Percentiles rank a stretch among this genome's conserved stretches.
Conservation (phyloP, 768 basidiomycete species). For the Xanthoconium stramineum region DNA sequence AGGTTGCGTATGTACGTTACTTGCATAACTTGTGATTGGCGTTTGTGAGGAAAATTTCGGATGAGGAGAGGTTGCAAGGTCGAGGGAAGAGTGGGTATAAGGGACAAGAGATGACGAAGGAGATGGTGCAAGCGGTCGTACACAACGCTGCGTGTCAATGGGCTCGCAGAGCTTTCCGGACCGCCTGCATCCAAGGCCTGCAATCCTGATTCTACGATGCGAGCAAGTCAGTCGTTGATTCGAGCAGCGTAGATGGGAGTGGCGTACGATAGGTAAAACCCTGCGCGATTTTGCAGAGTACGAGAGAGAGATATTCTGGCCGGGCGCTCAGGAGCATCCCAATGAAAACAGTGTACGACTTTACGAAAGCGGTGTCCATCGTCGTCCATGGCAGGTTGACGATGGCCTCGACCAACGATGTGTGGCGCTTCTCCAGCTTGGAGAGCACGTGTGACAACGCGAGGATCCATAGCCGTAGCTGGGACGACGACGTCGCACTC, state of each 20-base stretch:
- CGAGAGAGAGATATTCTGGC: conserved; percentile 85
- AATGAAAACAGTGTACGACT: conserved; percentile 84
- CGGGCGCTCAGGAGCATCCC: conserved; percentile 89
- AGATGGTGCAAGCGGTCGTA: conserved; percentile 87
- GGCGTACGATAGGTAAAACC: conserved; percentile 87
- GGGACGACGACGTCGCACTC: conserved; percentile 38
- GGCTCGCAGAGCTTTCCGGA: conserved; percentile 61
- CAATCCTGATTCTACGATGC: conserved; percentile 61
- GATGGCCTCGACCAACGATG: conserved; percentile 80
- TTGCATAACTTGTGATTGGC: conserved; percentile 75
- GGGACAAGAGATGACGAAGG: conserved; percentile 78
- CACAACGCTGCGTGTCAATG: conserved; percentile 76
- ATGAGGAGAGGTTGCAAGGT: conserved; percentile 83
- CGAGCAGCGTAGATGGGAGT: background rate
- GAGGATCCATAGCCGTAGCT: conserved; percentile 77
- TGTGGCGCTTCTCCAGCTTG: conserved; percentile 77
- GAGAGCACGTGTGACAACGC: conserved; percentile 92
- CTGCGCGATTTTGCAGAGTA: conserved; percentile 77
- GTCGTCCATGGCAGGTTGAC: conserved; percentile 89
- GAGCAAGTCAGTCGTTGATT: conserved; percentile 4
- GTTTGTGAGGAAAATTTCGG: conserved; percentile 89
- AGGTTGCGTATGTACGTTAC: conserved; percentile 90
- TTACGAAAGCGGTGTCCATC: conserved; percentile 82
- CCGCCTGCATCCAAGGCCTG: conserved; percentile 55
- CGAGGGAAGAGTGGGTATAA: conserved; percentile 89